Conservation (phyloP, 2,329 filamentous ascomycete species). For the Neocatenulostroma microsporum region DNA sequence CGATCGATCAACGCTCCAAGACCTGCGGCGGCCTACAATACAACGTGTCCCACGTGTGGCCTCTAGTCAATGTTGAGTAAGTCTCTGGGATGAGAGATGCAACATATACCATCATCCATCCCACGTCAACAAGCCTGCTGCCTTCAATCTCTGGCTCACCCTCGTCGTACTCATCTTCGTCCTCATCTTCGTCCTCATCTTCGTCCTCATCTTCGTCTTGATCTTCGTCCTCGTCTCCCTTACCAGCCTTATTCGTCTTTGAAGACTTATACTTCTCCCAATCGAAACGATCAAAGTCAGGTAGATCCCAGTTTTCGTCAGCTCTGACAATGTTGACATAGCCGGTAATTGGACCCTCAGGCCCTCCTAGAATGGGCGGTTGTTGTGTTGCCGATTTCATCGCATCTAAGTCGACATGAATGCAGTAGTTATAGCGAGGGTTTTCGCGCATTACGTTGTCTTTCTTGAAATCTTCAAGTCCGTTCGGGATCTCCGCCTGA, state of each 20-base stretch:
- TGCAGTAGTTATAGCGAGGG: slow-evolving; percentile 5
- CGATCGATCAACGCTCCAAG: too few species aligned
- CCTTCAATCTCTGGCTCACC: slow-evolving; percentile 2
- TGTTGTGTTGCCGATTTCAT: neutral
- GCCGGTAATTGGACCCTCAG: neutral
- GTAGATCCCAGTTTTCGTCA: neutral
- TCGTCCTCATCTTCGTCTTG: too few species aligned
- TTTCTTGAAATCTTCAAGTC: neutral
- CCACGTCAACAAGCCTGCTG: neutral
- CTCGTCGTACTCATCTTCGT: too few species aligned
- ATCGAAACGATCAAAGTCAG: slow-evolving; percentile 4
- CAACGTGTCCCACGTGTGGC: too few species aligned
- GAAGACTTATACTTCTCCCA: neutral
- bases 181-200: too few species aligned
- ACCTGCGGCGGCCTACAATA: too few species aligned
- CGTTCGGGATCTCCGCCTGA: too few species aligned
- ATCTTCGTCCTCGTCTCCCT: neutral
- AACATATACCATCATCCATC: slow-evolving; percentile 1
- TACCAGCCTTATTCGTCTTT: neutral
- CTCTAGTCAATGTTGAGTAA: too few species aligned
- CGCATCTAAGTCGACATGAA: slow-evolving; percentile 5
- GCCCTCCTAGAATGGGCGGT: too few species aligned
- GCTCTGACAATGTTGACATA: slow-evolving; percentile 6
- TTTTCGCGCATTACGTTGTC: neutral
- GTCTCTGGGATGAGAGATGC: neutral